Percentiles rank a stretch among this genome's conserved stretches.
phyloP scores from a whole-genome alignment of 495 filamentous ascomycete species.

The Lasiosphaeriaceae sp. region DNA sequence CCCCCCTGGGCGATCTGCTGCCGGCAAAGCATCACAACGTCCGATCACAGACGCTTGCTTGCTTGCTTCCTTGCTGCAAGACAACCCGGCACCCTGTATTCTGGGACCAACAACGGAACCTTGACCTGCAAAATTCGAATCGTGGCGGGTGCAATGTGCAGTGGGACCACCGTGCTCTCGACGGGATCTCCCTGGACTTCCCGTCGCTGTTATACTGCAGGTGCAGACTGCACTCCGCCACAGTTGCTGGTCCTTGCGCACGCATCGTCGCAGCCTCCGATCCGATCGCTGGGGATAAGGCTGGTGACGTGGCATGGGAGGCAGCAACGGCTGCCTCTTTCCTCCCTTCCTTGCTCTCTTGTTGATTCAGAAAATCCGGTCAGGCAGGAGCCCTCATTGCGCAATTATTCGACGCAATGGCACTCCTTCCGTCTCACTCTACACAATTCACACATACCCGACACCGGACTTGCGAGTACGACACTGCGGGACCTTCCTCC shows the following conservation, averaged over 20 bases:
- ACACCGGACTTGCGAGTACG: too few species aligned
- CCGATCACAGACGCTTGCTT: neutral
- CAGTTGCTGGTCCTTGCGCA: slow-evolving; percentile 11
- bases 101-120: neutral
- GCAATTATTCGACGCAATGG: too few species aligned
- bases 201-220: neutral
- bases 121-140: neutral
- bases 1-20: neutral
- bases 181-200: too few species aligned
- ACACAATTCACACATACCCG: too few species aligned
- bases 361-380: too few species aligned
- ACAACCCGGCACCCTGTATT: neutral
- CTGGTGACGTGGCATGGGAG: slow-evolving; percentile 28
- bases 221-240: slow-evolving; percentile 25
- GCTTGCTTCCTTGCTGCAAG: neutral
- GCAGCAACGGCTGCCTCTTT: slow-evolving; percentile 12
- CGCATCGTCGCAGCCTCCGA: slow-evolving; percentile 5
- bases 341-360: slow-evolving; percentile 2
- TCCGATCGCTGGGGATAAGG: slow-evolving; percentile 15
- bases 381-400: too few species aligned
- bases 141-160: neutral
- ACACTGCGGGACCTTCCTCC: neutral
- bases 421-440: too few species aligned
- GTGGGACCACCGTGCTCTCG: neutral
- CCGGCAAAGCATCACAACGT: neutral